Conservation (phyloP, 1,284 basidiomycete genomes). For the Pyrrhoderma lamaoense region DNA sequence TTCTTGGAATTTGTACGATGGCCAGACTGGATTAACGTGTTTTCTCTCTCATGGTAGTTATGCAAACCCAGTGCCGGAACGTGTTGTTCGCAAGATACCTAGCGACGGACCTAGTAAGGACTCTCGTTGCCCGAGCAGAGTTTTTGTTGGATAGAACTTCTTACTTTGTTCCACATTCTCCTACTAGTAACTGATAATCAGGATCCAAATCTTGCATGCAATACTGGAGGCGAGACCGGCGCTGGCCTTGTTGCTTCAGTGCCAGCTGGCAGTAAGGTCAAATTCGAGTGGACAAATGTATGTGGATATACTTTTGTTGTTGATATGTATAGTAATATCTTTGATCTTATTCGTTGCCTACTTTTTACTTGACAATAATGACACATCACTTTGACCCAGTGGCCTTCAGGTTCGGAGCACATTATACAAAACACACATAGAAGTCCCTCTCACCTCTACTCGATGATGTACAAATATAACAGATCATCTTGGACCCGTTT, state of each 20-base stretch:
- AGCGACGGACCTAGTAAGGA: slow-evolving; percentile 28
- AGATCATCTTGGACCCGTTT: slow-evolving; percentile 28
- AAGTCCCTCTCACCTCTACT: too few relatives aligned
- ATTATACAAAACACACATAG: too few relatives aligned
- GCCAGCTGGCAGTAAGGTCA: slow-evolving; percentile 26
- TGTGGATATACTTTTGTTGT: slow-evolving; percentile 7
- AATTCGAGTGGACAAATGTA: slow-evolving; percentile 27
- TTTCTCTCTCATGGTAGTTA: slow-evolving; percentile 16
- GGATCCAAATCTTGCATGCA: slow-evolving; percentile 27
- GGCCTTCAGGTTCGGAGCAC: too few relatives aligned
- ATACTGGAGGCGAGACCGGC: slow-evolving; percentile 26
- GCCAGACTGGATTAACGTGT: not conserved
- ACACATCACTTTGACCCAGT: too few relatives aligned
- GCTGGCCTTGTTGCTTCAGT: slow-evolving; percentile 23
- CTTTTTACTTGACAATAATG: too few relatives aligned
- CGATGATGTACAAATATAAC: not conserved
- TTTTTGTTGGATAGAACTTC: not conserved
- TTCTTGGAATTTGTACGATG: too few relatives aligned
- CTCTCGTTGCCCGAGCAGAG: not conserved
- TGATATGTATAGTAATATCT: too few relatives aligned
- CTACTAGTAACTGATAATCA: slow-evolving; percentile 23
- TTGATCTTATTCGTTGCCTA: too few relatives aligned
- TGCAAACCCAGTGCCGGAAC: slow-evolving; percentile 18
- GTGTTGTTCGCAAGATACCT: slow-evolving; percentile 28
- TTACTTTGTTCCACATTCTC: too few relatives aligned